Evolutionary conservation across 345 rosid species (phyloP).

Genomic region (Gossypium ekmanianum): DNA sequence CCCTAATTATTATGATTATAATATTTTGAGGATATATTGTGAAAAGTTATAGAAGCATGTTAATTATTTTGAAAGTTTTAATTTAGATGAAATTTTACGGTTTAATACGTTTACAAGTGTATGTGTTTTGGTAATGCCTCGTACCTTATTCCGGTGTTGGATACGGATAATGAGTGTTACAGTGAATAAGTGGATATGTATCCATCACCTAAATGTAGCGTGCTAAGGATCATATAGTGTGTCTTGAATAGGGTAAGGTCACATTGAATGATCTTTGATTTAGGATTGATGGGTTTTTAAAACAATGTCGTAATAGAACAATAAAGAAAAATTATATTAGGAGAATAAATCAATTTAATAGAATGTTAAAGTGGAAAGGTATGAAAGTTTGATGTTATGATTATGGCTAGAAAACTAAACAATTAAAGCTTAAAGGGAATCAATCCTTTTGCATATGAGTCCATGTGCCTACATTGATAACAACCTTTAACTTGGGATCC

Average conservation of each 20-base stretch:
- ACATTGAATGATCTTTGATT: not conserved
- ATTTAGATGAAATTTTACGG: too few species aligned
- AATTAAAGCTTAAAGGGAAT: not conserved
- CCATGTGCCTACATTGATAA: conserved; percentile 18
- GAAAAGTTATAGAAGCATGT: too few species aligned
- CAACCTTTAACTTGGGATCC: not conserved
- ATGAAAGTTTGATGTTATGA: not conserved
- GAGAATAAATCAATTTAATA: not conserved
- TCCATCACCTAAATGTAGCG: not conserved
- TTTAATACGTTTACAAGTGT: too few species aligned
- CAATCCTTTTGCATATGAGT: not conserved
- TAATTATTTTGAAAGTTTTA: too few species aligned
- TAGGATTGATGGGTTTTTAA: too few species aligned
- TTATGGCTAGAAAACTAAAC: not conserved
- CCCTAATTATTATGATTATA: too few species aligned
- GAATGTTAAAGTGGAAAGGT: too few species aligned
- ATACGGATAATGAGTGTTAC: too few species aligned
- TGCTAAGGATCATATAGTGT: not conserved
- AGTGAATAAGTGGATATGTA: not conserved
- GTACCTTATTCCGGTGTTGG: too few species aligned
- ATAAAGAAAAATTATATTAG: too few species aligned
- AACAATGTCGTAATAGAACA: accelerated
- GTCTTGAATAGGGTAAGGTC: not conserved
- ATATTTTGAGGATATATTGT: too few species aligned
- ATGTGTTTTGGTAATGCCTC: too few species aligned